Conservation (phyloP, 306 rosid species). For the Canavalia gladiata region DNA sequence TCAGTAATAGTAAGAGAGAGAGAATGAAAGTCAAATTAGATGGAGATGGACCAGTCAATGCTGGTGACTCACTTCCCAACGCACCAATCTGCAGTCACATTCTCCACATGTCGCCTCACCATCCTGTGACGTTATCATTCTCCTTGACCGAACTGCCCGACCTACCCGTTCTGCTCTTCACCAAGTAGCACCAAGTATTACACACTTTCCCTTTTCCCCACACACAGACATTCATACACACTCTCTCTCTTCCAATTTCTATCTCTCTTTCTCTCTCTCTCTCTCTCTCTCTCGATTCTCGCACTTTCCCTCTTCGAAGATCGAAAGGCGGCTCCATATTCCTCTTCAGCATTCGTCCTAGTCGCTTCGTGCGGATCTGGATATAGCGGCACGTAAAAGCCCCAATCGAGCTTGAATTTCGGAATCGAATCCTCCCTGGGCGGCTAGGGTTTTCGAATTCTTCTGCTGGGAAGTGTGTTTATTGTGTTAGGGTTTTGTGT, state of each 20-base stretch:
- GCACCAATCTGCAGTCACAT: not conserved
- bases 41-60: constrained; percentile 42
- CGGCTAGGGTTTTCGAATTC: constrained; percentile 30
- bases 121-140: constrained; percentile 49
- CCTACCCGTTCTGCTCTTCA: constrained; percentile 47
- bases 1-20: not conserved
- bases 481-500: constrained; percentile 34
- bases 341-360: not conserved
- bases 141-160: constrained; percentile 52
- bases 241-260: constrained; percentile 45
- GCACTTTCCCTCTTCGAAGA: constrained; percentile 33
- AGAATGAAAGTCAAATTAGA: constrained; percentile 49
- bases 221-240: too few species aligned
- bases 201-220: constrained; percentile 41
- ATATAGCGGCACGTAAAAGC: not conserved
- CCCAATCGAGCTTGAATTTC: not conserved
- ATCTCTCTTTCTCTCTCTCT: constrained; percentile 31
- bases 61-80: constrained; percentile 32
- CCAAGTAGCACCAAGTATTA: constrained; percentile 54
- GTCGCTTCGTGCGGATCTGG: not conserved
- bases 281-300: constrained; percentile 52
- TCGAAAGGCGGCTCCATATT: constrained; percentile 51
- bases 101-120: constrained; percentile 20
- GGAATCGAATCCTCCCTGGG: not conserved
- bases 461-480: not conserved